Evolutionary conservation across 345 rosid species (phyloP).

Genomic region (Raphanus sativus): DNA sequence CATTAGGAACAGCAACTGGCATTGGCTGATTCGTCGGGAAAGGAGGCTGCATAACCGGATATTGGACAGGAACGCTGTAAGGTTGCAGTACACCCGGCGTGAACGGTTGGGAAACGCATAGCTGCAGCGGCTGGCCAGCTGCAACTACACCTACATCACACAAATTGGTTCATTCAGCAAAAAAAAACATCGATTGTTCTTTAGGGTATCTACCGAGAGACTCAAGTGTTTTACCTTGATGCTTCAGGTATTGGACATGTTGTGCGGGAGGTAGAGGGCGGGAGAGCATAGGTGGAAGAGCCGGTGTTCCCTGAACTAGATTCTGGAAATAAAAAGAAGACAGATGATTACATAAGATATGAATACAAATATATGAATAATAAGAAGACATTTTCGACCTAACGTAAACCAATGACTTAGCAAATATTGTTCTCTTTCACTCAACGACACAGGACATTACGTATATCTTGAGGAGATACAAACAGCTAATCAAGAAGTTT

Average conservation of each 20-base stretch:
- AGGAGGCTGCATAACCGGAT: constrained; percentile 51
- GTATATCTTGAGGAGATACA: not conserved
- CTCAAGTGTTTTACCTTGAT: constrained; percentile 42
- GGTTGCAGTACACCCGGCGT: constrained; percentile 48
- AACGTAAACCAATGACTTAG: no score
- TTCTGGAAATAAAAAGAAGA: constrained; percentile 43
- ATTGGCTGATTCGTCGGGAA: constrained; percentile 42
- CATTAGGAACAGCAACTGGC: constrained; percentile 47
- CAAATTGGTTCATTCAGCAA: not conserved
- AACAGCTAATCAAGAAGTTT: not conserved
- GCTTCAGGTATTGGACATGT: constrained; percentile 62
- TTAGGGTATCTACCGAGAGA: not conserved
- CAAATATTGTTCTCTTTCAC: not conserved
- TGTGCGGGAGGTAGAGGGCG: constrained; percentile 51
- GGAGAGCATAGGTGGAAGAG: constrained; percentile 49
- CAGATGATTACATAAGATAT: not conserved
- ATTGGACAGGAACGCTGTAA: constrained; percentile 41
- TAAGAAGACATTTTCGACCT: no score
- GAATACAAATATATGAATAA: not conserved
- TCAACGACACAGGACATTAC: not conserved
- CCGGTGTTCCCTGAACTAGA: constrained; percentile 51
- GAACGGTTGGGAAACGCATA: constrained; percentile 49
- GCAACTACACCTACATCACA: constrained; percentile 17
- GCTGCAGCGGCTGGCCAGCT: constrained; percentile 31
- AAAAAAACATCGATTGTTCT: not conserved